Base-by-base conservation (phyloP, 108 stramenopile species). In the Aurantiochytrium sp. region DNA sequence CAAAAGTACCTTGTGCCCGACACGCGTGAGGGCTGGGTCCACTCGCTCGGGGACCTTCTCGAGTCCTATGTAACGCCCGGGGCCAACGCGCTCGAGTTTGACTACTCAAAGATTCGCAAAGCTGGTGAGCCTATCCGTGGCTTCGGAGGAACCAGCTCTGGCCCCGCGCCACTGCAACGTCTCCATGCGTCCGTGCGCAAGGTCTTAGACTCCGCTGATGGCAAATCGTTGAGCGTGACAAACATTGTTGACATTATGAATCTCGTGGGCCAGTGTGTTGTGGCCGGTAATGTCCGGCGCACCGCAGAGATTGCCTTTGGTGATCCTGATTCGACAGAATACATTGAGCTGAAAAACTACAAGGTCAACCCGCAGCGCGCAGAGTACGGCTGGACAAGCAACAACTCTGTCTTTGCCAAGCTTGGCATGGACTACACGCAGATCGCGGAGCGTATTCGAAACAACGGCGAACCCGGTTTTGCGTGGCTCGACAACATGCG, bases 401-500 rank as follows among this genome's bases (percentile, higher is more conserved):
- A 94, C 89, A 94, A 94, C 59, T 90, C 89, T 51, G 92, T 93
- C 51, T 90, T 93, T 83, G 92, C 91, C 21, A 51, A 35, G 42
- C 90, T 92, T 4, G 93, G 93, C 73, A 94, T 94, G 93, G 93
- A 93, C 87, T 94, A 94, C 90, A n/a, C 73, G 16, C 18, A 21
- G 28, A 91, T 92, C 29, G 91, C 89, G 49, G 92, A 93, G 53
- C 91, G 93, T 35, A 90, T 94, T 18, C 21, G 21, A 53, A 21
- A 28, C 42, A 94, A 94, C 44, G 93, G 93, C 29, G 93, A 94
- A 88, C 93, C 93, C 4, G 93, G 93, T 21, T 94, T 94, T 53
- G 93, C 93, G 2, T 94, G 93, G 93, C 73, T 94, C 58, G 91
- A 94, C 53, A 94, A 94, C 91, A 94, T 94, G 93, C 89, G 90